Conservation (phyloP, 1,284 basidiomycete genomes). For the Omphalotus olearius region DNA sequence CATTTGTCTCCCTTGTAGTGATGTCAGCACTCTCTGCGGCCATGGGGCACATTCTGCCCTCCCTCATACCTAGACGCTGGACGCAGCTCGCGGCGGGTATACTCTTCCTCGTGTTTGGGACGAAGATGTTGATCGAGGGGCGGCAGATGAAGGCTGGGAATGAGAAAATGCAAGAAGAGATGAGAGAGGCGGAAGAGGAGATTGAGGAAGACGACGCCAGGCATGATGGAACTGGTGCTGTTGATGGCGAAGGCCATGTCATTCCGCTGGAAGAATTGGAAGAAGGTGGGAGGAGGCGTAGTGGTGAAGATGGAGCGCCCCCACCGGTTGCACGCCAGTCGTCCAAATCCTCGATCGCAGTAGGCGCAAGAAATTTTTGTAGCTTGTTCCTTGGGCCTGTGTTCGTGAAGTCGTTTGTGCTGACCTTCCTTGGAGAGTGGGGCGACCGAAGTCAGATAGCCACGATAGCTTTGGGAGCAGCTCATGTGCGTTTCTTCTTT, state of each 20-base stretch:
- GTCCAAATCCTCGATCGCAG: slow-evolving; percentile 31
- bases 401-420: slow-evolving; percentile 91
- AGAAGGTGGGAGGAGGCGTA: slow-evolving; percentile 33
- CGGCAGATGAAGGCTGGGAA: slow-evolving; percentile 70
- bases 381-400: slow-evolving; percentile 86
- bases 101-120: slow-evolving; percentile 85
- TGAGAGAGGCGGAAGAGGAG: slow-evolving; percentile 90
- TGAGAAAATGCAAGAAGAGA: slow-evolving; percentile 86
- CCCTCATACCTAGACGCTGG: slow-evolving; percentile 76
- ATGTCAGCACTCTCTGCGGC: slow-evolving; percentile 92
- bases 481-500: slow-evolving; percentile 62
- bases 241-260: slow-evolving; percentile 27
- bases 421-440: slow-evolving; percentile 98
- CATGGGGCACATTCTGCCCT: slow-evolving; percentile 82
- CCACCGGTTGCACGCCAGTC: slow-evolving; percentile 10
- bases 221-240: slow-evolving; percentile 37
- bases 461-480: slow-evolving; percentile 93
- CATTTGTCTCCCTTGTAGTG: slow-evolving; percentile 82
- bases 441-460: slow-evolving; percentile 97
- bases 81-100: slow-evolving; percentile 77
- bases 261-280: slow-evolving; percentile 65
- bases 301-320: slow-evolving; percentile 8
- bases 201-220: slow-evolving; percentile 67
- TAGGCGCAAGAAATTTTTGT: slow-evolving; percentile 80
- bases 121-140: slow-evolving; percentile 82